Evolutionary conservation across 306 rosid species (phyloP), one percentile per base, ranked within the genome.

Genomic region (Trifolium repens): DNA sequence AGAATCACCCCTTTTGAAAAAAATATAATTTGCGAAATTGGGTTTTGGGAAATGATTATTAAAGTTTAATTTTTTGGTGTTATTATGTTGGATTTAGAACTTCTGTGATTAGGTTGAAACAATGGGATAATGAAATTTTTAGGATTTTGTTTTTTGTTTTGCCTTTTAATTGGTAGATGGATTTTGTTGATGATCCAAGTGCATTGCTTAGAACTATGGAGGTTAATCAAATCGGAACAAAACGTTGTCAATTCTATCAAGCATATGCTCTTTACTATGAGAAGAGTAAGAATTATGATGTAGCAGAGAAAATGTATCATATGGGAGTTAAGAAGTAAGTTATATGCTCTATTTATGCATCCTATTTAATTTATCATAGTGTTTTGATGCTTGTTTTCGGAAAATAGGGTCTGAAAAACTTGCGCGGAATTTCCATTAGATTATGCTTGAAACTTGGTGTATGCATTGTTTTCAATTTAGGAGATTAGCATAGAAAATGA

Each of bases 201-300:
- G 63, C 68, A 9, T 79, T 94, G 47, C 60, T 94, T 91, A 81
- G 80, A 80, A 84, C 84, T 14, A 89, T 94, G 98, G 98, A 89
- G 81, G 85, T 66, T 69, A 91, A 91, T 65, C 79, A 57, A 39
- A 91, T 94, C 17, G 98, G 98, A 72, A 82, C 78, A 12, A 90
- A 84, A 68, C 88, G 83, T 49, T 80, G 96, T 53, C 84, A 90
- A 43, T 94, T 90, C 79, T 94, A 91, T 73, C 97, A 85, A 82
- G 98, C 98, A 34, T 79, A 82, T 77, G 89, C 86, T 73, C 74
- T 85, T 73, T 87, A 87, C 84, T 86, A 88, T 17, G 98, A 91
- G 82, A 94, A 94, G 88, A 85, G 60, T 58, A 93, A 89, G 87
- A 93, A 69, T 53, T 82, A 84, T 70, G 98, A 89, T 32, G 96